Evolutionary conservation across 495 filamentous ascomycete species (phyloP).

Genomic region (Aspergillus bertholletiae): DNA sequence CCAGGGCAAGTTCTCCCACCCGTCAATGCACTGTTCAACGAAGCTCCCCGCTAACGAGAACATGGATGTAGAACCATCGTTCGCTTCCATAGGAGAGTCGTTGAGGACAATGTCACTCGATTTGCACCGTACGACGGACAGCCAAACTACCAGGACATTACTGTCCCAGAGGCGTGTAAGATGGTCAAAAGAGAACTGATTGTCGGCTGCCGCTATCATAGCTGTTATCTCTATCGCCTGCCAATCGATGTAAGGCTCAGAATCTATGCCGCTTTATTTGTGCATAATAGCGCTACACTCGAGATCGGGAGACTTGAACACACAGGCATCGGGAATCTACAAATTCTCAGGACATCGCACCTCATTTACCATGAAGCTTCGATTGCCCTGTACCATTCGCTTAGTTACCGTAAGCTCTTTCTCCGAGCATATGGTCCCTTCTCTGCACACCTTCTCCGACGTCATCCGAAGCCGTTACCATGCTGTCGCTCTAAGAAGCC

Average conservation of each 20-base stretch:
- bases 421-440: constrained; percentile 17
- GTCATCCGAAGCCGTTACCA: constrained; percentile 2
- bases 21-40: neutral
- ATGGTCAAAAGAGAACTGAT: constrained; percentile 1
- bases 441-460: constrained; percentile 10
- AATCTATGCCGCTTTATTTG: constrained; percentile 11
- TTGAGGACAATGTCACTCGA: neutral
- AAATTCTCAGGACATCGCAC: constrained; percentile 15
- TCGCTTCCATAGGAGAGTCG: constrained; percentile 8
- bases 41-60: neutral
- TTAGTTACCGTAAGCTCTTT: constrained; percentile 29
- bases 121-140: constrained; percentile 5
- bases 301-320: constrained; percentile 9
- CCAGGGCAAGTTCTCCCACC: constrained; percentile 3
- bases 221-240: constrained; percentile 12
- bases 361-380: constrained; percentile 18
- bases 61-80: neutral
- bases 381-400: constrained; percentile 19
- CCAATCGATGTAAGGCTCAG: constrained; percentile 12
- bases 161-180: constrained; percentile 5
- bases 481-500: constrained; percentile 3
- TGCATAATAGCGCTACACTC: constrained; percentile 5
- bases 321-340: constrained; percentile 3
- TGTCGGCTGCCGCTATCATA: neutral
- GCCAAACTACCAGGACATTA: constrained; percentile 4